Percentiles rank a stretch among this genome's conserved stretches.
These are phyloP conservation scores for Colletotrichum neosansevieriae DNA, from an alignment of 2,329 filamentous ascomycete genomes.

Conservation along the genomic window DNA sequence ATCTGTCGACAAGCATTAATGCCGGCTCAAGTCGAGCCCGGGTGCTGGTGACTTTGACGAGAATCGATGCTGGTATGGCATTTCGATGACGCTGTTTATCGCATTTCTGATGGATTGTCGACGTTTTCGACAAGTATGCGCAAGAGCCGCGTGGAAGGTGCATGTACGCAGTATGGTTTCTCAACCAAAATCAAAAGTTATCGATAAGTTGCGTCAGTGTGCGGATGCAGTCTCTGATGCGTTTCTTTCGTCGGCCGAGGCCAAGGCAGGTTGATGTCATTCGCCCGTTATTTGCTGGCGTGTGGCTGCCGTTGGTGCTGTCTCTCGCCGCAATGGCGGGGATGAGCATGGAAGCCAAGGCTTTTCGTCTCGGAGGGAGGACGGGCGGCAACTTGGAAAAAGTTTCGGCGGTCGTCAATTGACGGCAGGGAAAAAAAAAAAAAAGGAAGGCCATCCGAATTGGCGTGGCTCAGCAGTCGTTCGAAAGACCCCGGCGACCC, in stretches of 20 bases:
- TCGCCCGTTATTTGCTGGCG: slow-evolving; percentile 19
- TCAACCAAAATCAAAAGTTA: not conserved
- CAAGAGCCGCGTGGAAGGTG: slow-evolving; percentile 25
- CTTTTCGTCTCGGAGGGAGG: not conserved
- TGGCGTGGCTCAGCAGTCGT: slow-evolving; percentile 18
- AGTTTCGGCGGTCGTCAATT: not conserved
- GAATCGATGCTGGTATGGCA: slow-evolving; percentile 9
- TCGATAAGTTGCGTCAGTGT: slow-evolving; percentile 29
- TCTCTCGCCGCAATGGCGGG: not conserved
- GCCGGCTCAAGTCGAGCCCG: not conserved
- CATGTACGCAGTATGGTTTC: not conserved
- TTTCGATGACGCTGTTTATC: slow-evolving; percentile 24
- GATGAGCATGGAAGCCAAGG: too few relatives aligned
- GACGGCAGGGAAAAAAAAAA: not conserved
- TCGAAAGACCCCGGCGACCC: not conserved
- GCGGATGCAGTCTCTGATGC: slow-evolving; percentile 9
- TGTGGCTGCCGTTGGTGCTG: slow-evolving; percentile 17
- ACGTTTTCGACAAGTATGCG: slow-evolving; percentile 28
- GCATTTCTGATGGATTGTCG: not conserved
- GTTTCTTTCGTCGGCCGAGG: slow-evolving; percentile 8
- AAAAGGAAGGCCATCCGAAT: slow-evolving; percentile 1
- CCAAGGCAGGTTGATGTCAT: slow-evolving; percentile 36
- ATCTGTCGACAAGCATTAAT: not conserved
- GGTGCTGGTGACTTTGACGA: not conserved
- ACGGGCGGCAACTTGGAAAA: slow-evolving; percentile 20